These are phyloP conservation scores for Reutealis trisperma DNA, from an alignment of 345 rosid genomes.

Conservation along the genomic window DNA sequence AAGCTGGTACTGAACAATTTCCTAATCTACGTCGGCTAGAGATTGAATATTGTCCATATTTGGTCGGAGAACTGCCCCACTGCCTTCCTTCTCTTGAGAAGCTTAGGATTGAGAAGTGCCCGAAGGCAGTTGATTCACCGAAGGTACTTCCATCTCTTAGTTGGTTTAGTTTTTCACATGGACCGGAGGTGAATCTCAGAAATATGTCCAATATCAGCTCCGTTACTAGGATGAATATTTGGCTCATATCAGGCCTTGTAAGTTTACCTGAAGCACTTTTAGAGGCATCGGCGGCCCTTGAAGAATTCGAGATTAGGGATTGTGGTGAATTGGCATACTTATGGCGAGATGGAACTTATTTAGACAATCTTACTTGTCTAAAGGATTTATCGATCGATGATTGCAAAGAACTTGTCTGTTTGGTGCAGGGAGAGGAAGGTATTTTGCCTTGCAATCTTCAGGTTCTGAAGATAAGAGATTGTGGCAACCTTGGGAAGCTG, in stretches of 20 bases:
- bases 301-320: neutral
- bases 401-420: neutral
- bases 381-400: neutral
- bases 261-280: neutral
- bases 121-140: neutral
- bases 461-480: neutral
- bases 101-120: neutral
- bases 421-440: slow-evolving; percentile 2
- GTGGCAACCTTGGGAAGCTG: slow-evolving; percentile 13
- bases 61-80: neutral
- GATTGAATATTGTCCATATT: neutral
- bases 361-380: neutral
- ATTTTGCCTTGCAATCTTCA: slow-evolving; percentile 12
- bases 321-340: neutral
- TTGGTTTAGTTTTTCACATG: neutral
- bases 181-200: neutral
- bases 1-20: neutral
- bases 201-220: neutral
- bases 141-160: neutral
- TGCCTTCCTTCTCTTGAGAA: neutral
- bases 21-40: neutral
- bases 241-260: neutral
- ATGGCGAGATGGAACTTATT: neutral
- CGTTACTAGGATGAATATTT: slow-evolving; percentile 13
- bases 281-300: neutral